phyloP scores from a whole-genome alignment of 176 grass and related monocot species.

The Phoenix dactylifera region DNA sequence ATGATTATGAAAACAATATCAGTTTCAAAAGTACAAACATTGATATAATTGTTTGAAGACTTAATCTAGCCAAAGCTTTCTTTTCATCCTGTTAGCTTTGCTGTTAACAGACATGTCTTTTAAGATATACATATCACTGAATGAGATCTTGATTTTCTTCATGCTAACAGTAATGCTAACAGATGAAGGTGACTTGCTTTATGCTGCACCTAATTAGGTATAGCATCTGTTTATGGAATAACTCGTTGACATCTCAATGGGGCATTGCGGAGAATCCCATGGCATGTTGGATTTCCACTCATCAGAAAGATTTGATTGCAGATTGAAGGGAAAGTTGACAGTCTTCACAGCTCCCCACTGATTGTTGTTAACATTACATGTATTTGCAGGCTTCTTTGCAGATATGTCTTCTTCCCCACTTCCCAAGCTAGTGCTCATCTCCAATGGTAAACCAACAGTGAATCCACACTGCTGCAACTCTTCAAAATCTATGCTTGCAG shows the following conservation, averaged over 20 bases:
- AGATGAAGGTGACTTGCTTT: constrained; percentile 17
- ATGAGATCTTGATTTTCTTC: constrained; percentile 15
- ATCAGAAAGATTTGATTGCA: constrained; percentile 41
- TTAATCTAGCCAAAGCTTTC: neutral
- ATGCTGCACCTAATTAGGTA: constrained; percentile 27
- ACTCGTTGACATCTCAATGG: constrained; percentile 39
- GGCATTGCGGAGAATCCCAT: constrained; percentile 61
- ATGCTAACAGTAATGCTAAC: constrained; percentile 62
- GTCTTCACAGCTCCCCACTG: constrained; percentile 7
- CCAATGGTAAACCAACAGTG: constrained; percentile 2
- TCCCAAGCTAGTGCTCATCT: neutral
- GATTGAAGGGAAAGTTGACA: constrained; percentile 46
- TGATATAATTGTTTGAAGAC: neutral
- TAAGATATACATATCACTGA: neutral
- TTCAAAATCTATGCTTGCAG: constrained; percentile 54
- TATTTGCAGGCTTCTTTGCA: neutral
- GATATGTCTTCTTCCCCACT: neutral
- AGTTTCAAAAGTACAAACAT: neutral
- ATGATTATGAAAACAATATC: neutral
- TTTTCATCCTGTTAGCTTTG: constrained; percentile 52
- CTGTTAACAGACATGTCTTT: constrained; percentile 21
- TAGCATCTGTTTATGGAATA: constrained; percentile 43
- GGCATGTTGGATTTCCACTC: constrained; percentile 62
- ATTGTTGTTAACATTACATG: constrained; percentile 16
- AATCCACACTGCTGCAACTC: constrained; percentile 31